Base-by-base conservation (phyloP, 2,329 filamentous ascomycete genomes). In the Massarina eburnea region DNA sequence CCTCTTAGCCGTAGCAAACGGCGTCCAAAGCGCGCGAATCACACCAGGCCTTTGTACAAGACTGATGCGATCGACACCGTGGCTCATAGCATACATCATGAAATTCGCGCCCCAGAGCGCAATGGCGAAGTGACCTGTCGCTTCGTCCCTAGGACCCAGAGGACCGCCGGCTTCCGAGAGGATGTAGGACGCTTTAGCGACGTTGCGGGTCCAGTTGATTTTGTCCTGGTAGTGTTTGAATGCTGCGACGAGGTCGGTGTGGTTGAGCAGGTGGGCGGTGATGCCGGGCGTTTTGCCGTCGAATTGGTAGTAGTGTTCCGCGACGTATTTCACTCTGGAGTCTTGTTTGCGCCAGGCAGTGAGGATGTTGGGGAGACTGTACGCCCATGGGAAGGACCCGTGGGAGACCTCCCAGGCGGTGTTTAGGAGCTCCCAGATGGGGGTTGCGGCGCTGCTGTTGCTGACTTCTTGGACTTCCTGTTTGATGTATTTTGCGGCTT, bases 271-370 rank as follows among this genome's bases (percentile, higher is more conserved):
- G 18, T 44, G 34, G 18, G 38, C 17, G 21, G 8, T 30, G 41
- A 44, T 44, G 22, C 24, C 41, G 5, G 19, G 33, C 10, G 41
- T 9, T 17, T 38, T 44, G 22, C 34, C 34, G n/a, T 44, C 34
- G 34, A 44, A 44, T 22, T 44, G 33, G 32, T 43, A 35, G 32
- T 43, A 43, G 18, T 43, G 20, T 27, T 43, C 41, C 15, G 33
- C 34, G 14, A 39, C 34, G 21, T 44, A 29, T 32, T 44, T 30
- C 10, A 44, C 34, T 32, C 35, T 38, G 6, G 38, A 27, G 20
- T 37, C 34, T 15, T 8, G 21, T 14, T 44, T 44, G 20, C 20
- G 20, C 6, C 41, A 8, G 3, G 33, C 34, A 4, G 27, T 18
- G n/a, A 44, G 20, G 6, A 39, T 10, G 8, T 44, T 12, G n/a